Evolutionary conservation across 2,329 filamentous ascomycete genomes (phyloP).

Genomic region (Aspergillus calidoustus): DNA sequence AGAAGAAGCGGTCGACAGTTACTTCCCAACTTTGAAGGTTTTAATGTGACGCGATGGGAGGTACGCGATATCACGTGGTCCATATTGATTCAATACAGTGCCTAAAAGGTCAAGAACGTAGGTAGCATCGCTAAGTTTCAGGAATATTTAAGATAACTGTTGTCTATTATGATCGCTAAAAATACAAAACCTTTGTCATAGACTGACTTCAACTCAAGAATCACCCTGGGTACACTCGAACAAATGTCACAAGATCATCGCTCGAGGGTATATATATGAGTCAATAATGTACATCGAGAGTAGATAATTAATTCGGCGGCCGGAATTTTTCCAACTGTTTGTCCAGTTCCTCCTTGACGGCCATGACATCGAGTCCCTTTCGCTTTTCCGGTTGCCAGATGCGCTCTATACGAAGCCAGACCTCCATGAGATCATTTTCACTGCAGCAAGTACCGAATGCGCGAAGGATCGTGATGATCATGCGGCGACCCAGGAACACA

Average conservation of each 20-base stretch:
- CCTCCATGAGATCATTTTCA: conserved; percentile 41
- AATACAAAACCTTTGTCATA: neutral
- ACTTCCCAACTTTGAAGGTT: neutral
- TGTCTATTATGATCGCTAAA: conserved; percentile 15
- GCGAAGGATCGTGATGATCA: conserved; percentile 44
- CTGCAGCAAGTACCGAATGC: conserved; percentile 46
- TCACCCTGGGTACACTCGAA: conserved; percentile 12
- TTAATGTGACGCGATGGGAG: conserved; percentile 17
- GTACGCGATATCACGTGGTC: conserved; percentile 35
- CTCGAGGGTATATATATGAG: conserved; percentile 28
- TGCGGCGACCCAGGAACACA: conserved; percentile 47
- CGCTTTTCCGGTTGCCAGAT: conserved; percentile 46
- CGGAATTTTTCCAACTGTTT: conserved; percentile 36
- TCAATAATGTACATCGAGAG: conserved; percentile 27
- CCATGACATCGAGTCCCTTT: conserved; percentile 41
- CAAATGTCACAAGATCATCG: conserved; percentile 1
- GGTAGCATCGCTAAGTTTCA: neutral
- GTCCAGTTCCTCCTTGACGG: conserved; percentile 43
- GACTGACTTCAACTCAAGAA: neutral
- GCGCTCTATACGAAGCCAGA: conserved; percentile 45
- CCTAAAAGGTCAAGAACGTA: neutral
- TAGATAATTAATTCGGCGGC: conserved; percentile 1
- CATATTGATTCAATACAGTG: neutral
- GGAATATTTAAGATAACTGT: neutral
- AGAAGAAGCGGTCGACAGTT: conserved; percentile 2